phyloP scores from a whole-genome alignment of 495 filamentous ascomycete genomes.

The Glutinoglossum americanum region DNA sequence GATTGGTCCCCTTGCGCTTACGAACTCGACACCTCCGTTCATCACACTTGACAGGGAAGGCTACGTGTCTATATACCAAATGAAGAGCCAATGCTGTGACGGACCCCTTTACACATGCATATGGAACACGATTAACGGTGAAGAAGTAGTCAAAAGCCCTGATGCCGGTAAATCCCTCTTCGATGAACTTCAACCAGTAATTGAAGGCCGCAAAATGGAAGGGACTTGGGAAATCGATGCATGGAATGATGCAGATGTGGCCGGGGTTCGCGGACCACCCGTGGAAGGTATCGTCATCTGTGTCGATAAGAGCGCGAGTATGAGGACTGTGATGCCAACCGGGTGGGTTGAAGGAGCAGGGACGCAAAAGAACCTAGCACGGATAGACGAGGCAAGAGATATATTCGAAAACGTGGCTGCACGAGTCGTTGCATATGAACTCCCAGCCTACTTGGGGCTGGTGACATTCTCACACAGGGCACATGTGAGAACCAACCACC shows the following conservation, averaged over 20 bases:
- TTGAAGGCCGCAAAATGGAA: slow-evolving; percentile 1
- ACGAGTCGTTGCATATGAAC: slow-evolving; percentile 5
- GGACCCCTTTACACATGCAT: not conserved
- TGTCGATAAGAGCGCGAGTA: slow-evolving; percentile 8
- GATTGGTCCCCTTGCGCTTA: not conserved
- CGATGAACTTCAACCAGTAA: not conserved
- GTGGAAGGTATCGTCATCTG: slow-evolving; percentile 10
- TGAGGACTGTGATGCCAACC: not conserved
- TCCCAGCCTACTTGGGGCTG: slow-evolving; percentile 8
- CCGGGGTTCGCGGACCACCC: no score
- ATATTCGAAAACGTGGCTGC: slow-evolving; percentile 6
- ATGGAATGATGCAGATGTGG: slow-evolving; percentile 8
- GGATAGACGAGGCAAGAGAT: slow-evolving; percentile 7
- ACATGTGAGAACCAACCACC: not conserved
- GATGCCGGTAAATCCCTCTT: not conserved
- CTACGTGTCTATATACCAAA: slow-evolving; percentile 7
- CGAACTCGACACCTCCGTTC: slow-evolving; percentile 6
- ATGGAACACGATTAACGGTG: not conserved
- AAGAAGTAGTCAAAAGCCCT: not conserved
- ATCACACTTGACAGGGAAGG: slow-evolving; percentile 7
- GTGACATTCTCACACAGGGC: slow-evolving; percentile 6
- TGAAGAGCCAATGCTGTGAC: not conserved
- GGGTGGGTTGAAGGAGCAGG: not conserved
- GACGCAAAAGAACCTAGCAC: not conserved
- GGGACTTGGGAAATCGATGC: slow-evolving; percentile 8